A percentile compares a stretch with the other conserved stretches of the same genome.
Conservation (phyloP, 2,329 filamentous ascomycete species). For the Sphaerulina populicola region DNA sequence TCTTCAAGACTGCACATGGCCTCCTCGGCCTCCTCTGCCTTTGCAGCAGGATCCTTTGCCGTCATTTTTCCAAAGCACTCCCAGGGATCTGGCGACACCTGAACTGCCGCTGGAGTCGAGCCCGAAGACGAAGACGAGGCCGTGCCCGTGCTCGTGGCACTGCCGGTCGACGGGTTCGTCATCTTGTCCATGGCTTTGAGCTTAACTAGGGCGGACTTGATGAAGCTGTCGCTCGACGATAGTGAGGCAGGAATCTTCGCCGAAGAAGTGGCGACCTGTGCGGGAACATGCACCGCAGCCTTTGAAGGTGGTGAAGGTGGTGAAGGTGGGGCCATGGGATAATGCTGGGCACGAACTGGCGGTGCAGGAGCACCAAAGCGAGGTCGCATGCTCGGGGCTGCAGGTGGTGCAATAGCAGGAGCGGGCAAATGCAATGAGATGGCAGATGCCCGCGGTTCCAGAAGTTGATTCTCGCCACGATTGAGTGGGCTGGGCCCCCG, state of each 20-base stretch:
- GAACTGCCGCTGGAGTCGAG: background rate
- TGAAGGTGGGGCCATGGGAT: too few relatives aligned
- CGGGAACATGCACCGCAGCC: background rate
- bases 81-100: background rate
- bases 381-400: background rate
- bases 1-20: background rate
- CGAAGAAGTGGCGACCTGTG: background rate
- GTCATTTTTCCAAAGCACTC: background rate
- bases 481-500: background rate
- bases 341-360: too few relatives aligned
- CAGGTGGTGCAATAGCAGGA: background rate
- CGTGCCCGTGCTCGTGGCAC: background rate
- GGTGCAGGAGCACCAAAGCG: too few relatives aligned
- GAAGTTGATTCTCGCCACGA: background rate
- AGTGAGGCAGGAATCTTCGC: too few relatives aligned
- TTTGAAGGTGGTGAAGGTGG: background rate
- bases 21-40: background rate
- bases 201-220: background rate
- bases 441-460: background rate
- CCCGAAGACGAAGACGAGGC: background rate
- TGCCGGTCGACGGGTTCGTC: background rate
- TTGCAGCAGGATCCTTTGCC: background rate
- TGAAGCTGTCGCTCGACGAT: background rate
- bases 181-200: background rate
- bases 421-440: background rate